Base-by-base conservation (phyloP, 2,329 filamentous ascomycete species). In the Claviceps maximensis region DNA sequence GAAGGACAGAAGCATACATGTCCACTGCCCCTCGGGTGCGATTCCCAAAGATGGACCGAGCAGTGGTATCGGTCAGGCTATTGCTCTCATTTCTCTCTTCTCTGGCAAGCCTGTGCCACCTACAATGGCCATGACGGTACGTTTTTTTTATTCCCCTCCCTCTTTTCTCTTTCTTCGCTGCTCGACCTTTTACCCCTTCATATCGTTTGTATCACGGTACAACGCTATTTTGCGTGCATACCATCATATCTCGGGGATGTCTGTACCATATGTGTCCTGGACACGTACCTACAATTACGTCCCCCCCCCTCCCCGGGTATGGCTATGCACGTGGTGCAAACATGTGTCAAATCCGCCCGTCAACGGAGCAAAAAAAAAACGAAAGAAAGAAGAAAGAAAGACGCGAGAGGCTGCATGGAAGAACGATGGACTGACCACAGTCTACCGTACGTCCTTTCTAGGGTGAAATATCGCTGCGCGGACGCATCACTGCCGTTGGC, bases 1-100 rank as follows among this genome's bases (percentile, higher is more conserved):
- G 89, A 91, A 93, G 73, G 85, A 86, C 62, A 84, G 93, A 57
- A 89, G 85, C 68, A 85, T 98, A 56, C 93, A 98, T 65, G 90
- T 98, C 9, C 93, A 98, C 69, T 98, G 93, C 62, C 93, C 93
- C 0, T 88, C 86, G 0, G 93, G 93, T 23, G 89, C 93, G 0
- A 93, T 97, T 48, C 93, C 93, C 53, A 98, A 98, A 69, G 93
- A 97, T 61, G 87, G 89, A 0, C 82, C 82, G 23, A 84, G 81
- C 62, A 95, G 91, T 47, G 93, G 93, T 48, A 85, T 97, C 55
- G 90, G 91, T 1, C 93, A 98, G 70, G 94, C 91, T 1, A 83
- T 98, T 61, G 93, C 89, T 2, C 77, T 98, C 56, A 89, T 97
- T 63, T 93, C 87, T 1, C 75, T 98, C 19, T 95, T 98, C 67